phyloP scores from a whole-genome alignment of 129 eudicot species.

The Flaveria brownii region DNA sequence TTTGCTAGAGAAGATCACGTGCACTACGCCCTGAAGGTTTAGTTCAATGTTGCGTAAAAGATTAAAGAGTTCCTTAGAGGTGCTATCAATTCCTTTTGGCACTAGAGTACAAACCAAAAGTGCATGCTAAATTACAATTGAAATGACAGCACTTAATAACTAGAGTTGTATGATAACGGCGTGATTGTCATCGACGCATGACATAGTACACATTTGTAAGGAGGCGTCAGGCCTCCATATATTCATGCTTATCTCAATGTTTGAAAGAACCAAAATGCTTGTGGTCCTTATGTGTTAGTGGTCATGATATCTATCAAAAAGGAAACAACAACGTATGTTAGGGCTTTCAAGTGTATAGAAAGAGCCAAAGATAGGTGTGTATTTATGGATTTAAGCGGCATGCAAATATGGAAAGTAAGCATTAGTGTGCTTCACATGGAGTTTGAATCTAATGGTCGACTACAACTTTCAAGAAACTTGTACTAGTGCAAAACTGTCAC shows the following conservation, averaged over 20 bases:
- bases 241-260: slow-evolving; percentile 32
- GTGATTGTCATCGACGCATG: neutral
- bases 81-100: too few relatives aligned
- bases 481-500: slow-evolving; percentile 19
- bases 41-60: too few relatives aligned
- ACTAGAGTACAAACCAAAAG: neutral
- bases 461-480: slow-evolving; percentile 28
- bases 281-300: too few relatives aligned
- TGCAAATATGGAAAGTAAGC: slow-evolving; percentile 1
- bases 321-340: too few relatives aligned
- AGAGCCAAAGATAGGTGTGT: too few relatives aligned
- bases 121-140: neutral
- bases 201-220: slow-evolving; percentile 16
- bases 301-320: too few relatives aligned
- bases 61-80: too few relatives aligned
- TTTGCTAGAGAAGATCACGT: too few relatives aligned
- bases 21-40: too few relatives aligned
- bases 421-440: slow-evolving; percentile 13
- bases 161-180: neutral
- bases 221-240: slow-evolving; percentile 32
- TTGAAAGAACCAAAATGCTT: slow-evolving; percentile 21
- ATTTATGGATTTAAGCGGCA: too few relatives aligned
- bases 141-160: neutral
- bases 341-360: too few relatives aligned
- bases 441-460: slow-evolving; percentile 10